These are phyloP conservation scores for Trichoderma guizhouense DNA, from an alignment of 2,329 filamentous ascomycete genomes.

Conservation along the genomic window DNA sequence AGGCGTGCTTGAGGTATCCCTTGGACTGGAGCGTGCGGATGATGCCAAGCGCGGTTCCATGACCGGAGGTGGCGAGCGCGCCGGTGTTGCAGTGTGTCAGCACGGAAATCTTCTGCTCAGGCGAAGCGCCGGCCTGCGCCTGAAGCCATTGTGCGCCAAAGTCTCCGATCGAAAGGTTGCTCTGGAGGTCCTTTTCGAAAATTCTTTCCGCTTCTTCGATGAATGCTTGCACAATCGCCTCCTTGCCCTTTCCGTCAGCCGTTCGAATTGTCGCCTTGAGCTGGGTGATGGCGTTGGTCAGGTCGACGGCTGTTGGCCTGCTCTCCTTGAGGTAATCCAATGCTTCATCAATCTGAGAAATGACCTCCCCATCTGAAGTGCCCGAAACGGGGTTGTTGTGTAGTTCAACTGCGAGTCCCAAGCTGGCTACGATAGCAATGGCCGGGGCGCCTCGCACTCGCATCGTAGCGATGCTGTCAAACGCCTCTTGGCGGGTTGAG, in stretches of 20 bases:
- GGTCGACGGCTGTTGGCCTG: conserved; percentile 89
- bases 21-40: conserved; percentile 75
- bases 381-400: conserved; percentile 50
- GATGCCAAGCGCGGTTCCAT: conserved; percentile 91
- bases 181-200: conserved; percentile 78
- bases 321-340: conserved; percentile 86
- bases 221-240: conserved; percentile 64
- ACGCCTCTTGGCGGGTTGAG: conserved; percentile 68
- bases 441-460: conserved; percentile 77
- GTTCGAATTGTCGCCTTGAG: conserved; percentile 63
- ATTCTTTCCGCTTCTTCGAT: conserved; percentile 81
- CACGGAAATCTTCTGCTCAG: conserved; percentile 62
- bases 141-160: conserved; percentile 82
- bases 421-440: conserved; percentile 94
- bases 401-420: conserved; percentile 84
- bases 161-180: conserved; percentile 81
- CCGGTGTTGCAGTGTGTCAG: conserved; percentile 98
- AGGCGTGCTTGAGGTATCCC: conserved; percentile 72
- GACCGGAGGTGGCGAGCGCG: conserved; percentile 94
- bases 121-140: conserved; percentile 49
- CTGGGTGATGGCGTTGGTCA: conserved; percentile 83
- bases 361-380: conserved; percentile 51
- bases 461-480: conserved; percentile 81
- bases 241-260: conserved; percentile 42
- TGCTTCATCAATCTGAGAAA: conserved; percentile 69